A percentile compares a stretch with the other conserved stretches of the same genome.
phyloP scores from a whole-genome alignment of 1,139 yeast species.

The Yamadazyma taylorii region DNA sequence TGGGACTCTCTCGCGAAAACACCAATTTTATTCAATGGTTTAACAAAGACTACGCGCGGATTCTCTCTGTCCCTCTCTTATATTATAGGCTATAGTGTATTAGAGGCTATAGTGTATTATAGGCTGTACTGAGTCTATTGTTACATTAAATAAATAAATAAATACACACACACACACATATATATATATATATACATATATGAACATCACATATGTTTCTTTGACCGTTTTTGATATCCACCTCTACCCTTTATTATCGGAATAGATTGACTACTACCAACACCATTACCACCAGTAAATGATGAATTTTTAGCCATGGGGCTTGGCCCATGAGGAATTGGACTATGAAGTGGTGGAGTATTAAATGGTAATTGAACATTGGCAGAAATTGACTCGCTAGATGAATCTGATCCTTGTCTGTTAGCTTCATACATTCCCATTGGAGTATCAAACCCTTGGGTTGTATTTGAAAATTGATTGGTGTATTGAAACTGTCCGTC shows the following conservation, averaged over 20 bases:
- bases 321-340: constrained; percentile 11
- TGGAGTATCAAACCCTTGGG: constrained; percentile 6
- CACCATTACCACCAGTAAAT: neutral
- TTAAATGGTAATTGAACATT: constrained; percentile 14
- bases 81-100: too few species aligned
- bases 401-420: constrained; percentile 15
- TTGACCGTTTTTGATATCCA: constrained; percentile 49
- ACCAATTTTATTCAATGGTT: too few species aligned
- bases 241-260: constrained; percentile 51
- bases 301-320: constrained; percentile 9
- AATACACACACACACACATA: neutral
- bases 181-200: neutral
- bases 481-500: neutral
- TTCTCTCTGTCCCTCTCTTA: too few species aligned
- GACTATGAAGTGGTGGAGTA: constrained; percentile 17
- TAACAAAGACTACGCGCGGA: too few species aligned
- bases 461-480: neutral
- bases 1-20: too few species aligned
- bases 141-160: neutral
- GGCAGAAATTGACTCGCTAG: constrained; percentile 14
- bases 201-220: constrained; percentile 33
- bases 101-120: too few species aligned
- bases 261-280: constrained; percentile 8
- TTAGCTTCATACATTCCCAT: constrained; percentile 16
- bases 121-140: too few species aligned